Base-by-base conservation (phyloP, 495 filamentous ascomycete genomes). In the Penicillium herquei region DNA sequence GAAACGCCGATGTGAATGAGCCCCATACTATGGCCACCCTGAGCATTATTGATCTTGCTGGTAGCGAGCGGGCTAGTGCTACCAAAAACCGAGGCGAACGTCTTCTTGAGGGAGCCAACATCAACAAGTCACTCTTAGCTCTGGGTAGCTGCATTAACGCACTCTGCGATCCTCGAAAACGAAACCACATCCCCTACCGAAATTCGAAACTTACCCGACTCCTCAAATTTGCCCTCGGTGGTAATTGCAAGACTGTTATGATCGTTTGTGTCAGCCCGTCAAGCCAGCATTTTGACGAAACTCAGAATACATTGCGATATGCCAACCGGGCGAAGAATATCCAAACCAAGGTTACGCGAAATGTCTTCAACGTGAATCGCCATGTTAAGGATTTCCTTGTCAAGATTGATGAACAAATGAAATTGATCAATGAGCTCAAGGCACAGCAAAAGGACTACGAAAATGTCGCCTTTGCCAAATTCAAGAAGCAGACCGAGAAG, bases 171-270 rank as follows among this genome's bases (percentile, higher is more conserved):
- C 86, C 90, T 16, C 84, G 88, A 34, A 96, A 95, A 76, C 86
- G 83, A 51, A 96, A 96, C 60, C 94, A 99, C 66, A 87, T 99
- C 11, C 94, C 94, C 2, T 99, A 99, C 74, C 84, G 94, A 54
- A 97, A 99, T 72, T 97, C 92, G 33, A 99, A 98, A 64, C 85
- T 99, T 46, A 99, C 94, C 2, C 88, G 94, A 40, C 77, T 99
- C 1, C 83, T 99, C 26, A 99, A 99, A 60, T 99, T 99, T 74
- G 95, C 92, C 2, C 81, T 99, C 1, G 94, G 94, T 42, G 94
- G 94, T 3, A 99, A 99, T 68, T 99, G 94, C 77, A 92, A 90
- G 76, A 99, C 94, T 10, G 94, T 99, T 63, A 99, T 99, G 94
- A 99, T 99, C 64, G 94, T 99, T 33, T 99, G 94, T 64, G 91